Evolutionary conservation across 129 eudicot genomes (phyloP), one percentile per base, ranked within the genome.

Genomic region (Lonicera japonica): DNA sequence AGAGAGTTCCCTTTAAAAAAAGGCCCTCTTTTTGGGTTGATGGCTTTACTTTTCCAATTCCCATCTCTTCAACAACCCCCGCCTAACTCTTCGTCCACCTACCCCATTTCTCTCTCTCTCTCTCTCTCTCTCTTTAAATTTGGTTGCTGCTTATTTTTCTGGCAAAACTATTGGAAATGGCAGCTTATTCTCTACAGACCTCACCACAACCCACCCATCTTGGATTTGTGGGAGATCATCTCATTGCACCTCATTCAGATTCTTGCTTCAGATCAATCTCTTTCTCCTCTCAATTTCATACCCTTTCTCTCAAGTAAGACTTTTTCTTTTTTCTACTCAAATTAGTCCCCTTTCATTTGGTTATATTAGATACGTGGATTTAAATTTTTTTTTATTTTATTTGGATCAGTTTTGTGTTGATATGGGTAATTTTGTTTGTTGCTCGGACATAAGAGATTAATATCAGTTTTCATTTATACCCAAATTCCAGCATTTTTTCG

Each of bases 251-350:
- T 34, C 38, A 38, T 1, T 55, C 7, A 8, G 54, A 66, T n/a
- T n/a, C n/a, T 65, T 36, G 70, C 54, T 39, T 66, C 25, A 66
- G 54, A 66, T 66, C 39, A 39, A 40, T 66, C 41, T 66, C 71
- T 34, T 66, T 66, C 63, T 64, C 68, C 2, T 65, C 61, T 14
- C 70, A 65, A 11, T 4, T 65, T 1, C 20, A 39, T 12, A 53
- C 17, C 24, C 45, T 64, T 11, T 50, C 68, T 24, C 18, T 65
- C 52, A 53, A 40, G 70, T 64, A 64, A 21, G 19, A 25, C 46
- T 63, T 14, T 46, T 54, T 48, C 21, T 46, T 21, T 22, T 17
- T 18, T 21, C 17, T 15, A 19, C 18, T 65, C 52, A 53, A 40
- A 59, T 64, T 48, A 21, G 19, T 34, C 46, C 13, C 50, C 16